Evolutionary conservation across 2,329 filamentous ascomycete genomes (phyloP).

Genomic region (Alternaria novae-zelandiae): DNA sequence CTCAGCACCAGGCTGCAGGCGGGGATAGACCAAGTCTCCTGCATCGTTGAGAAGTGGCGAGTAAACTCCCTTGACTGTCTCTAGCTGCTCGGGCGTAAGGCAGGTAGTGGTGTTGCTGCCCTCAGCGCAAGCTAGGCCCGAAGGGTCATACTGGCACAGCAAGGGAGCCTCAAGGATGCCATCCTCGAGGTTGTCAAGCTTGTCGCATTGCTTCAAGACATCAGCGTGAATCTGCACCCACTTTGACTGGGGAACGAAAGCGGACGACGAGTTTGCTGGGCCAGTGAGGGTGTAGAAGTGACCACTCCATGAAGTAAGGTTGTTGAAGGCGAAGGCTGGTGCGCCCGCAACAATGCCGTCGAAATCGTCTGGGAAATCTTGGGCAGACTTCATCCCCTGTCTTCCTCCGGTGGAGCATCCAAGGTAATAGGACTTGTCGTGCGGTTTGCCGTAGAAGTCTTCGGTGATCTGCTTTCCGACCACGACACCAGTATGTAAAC

Average conservation of each 20-base stretch:
- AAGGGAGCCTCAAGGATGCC: conserved; percentile 56
- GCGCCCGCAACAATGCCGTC: conserved; percentile 48
- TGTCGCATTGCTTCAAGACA: conserved; percentile 58
- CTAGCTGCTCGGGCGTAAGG: conserved; percentile 53
- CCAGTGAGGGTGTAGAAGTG: conserved; percentile 39
- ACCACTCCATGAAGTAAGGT: conserved; percentile 43
- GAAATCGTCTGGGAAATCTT: conserved; percentile 45
- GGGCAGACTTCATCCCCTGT: conserved; percentile 45
- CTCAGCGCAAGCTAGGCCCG: conserved; percentile 45
- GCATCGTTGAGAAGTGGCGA: conserved; percentile 51
- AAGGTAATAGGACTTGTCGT: conserved; percentile 51
- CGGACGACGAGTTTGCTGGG: conserved; percentile 38
- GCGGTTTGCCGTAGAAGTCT: conserved; percentile 49
- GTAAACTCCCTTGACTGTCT: conserved; percentile 53
- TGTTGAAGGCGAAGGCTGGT: conserved; percentile 42
- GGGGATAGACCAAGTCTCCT: conserved; percentile 57
- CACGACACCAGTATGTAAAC: conserved; percentile 40
- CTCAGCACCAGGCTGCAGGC: conserved; percentile 59
- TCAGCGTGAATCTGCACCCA: conserved; percentile 52
- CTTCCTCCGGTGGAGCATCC: conserved; percentile 48
- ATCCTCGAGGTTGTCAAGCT: conserved; percentile 56
- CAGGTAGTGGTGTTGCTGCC: conserved; percentile 48
- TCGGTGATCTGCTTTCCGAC: conserved; percentile 52
- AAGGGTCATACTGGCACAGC: conserved; percentile 53
- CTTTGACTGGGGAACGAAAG: conserved; percentile 47